A percentile compares a stretch with the other conserved stretches of the same genome.
Evolutionary conservation across 176 grass and related monocot species (phyloP).

Genomic region (Hordeum vulgare): DNA sequence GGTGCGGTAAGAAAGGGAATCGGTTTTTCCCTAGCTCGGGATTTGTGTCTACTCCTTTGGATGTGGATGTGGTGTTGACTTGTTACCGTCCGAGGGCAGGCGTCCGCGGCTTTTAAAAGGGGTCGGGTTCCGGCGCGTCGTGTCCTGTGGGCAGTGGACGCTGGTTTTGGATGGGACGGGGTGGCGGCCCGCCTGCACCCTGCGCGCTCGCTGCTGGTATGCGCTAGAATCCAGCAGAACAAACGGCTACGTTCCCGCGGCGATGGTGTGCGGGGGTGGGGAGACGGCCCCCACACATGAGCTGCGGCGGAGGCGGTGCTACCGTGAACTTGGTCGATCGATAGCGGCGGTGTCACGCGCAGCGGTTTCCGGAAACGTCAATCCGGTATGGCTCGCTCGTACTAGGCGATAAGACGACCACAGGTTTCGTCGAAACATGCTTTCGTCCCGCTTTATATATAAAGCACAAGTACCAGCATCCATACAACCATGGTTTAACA

Average conservation of each 20-base stretch:
- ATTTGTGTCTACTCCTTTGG: background rate
- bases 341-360: no score
- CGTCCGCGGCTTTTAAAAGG: background rate
- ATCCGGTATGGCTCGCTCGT: background rate
- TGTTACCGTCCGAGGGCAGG: background rate
- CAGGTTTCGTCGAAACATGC: no score
- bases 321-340: background rate
- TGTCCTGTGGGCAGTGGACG: slow-evolving; percentile 23
- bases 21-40: background rate
- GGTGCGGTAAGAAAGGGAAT: background rate
- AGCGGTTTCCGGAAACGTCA: background rate
- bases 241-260: background rate
- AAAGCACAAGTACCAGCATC: no score
- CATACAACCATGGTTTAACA: no score
- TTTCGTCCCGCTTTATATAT: no score
- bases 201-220: slow-evolving; percentile 10
- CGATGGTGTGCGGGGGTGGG: background rate
- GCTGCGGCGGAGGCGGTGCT: background rate
- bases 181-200: background rate
- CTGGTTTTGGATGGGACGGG: slow-evolving; percentile 13
- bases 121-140: background rate
- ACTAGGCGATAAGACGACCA: no score
- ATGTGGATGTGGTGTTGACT: background rate
- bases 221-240: slow-evolving; percentile 10
- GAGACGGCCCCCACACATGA: background rate